Evolutionary conservation across 2,329 filamentous ascomycete species (phyloP).

Genomic region (Hypoxylon sp.): DNA sequence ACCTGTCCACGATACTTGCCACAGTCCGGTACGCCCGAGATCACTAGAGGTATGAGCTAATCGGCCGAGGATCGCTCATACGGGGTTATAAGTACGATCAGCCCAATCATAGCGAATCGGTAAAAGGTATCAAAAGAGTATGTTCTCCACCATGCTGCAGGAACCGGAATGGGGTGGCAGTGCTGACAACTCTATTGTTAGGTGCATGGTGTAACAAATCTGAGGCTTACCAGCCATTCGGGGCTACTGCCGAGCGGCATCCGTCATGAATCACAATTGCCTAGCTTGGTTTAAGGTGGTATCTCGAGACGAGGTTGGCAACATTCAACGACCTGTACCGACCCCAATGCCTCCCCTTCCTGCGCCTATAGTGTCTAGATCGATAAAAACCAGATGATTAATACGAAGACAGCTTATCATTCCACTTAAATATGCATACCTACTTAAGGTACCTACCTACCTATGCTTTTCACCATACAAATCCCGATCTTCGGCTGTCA

Average conservation of each 20-base stretch:
- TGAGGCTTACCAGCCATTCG: conserved; percentile 33
- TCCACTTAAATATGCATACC: not conserved
- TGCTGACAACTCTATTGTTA: conserved; percentile 39
- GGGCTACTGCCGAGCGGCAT: conserved; percentile 27
- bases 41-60: conserved; percentile 10
- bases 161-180: conserved; percentile 29
- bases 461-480: not conserved
- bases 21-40: conserved; percentile 9
- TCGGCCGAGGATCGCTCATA: conserved; percentile 28
- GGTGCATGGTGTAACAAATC: conserved; percentile 26
- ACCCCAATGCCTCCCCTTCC: conserved; percentile 25
- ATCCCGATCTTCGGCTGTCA: conserved; percentile 5
- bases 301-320: conserved; percentile 12
- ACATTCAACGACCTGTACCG: conserved; percentile 18
- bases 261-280: conserved; percentile 15
- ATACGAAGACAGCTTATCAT: not conserved
- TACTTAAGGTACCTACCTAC: too few relatives aligned
- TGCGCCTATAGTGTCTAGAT: conserved; percentile 14
- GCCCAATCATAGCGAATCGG: conserved; percentile 7
- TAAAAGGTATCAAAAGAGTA: not conserved
- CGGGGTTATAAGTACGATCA: not conserved
- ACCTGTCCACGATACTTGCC: conserved; percentile 16
- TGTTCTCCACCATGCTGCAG: conserved; percentile 22
- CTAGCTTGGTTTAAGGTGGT: conserved; percentile 7
- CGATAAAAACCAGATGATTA: conserved; percentile 4